Percentiles rank a stretch among this genome's conserved stretches.
These are phyloP conservation scores for Calvatia gigantea DNA, from an alignment of 768 basidiomycete species.

Conservation along the genomic window DNA sequence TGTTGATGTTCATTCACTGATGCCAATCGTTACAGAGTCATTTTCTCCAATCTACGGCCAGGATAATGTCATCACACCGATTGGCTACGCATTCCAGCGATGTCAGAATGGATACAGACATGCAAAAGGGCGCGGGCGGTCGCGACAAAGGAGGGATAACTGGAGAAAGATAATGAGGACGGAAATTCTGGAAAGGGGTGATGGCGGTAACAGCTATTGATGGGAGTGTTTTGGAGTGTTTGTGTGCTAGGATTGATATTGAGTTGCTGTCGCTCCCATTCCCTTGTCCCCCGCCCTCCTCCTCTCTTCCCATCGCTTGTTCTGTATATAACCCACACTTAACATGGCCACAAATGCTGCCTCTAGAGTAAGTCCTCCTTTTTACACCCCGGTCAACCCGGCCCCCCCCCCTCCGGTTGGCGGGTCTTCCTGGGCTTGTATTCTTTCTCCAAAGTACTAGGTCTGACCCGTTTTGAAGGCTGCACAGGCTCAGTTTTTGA, in stretches of 20 bases:
- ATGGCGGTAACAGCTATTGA: constrained; percentile 3
- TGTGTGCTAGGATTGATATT: constrained; percentile 11
- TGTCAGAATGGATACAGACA: neutral
- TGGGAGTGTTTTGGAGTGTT: constrained; percentile 18
- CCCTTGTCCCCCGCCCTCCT: constrained; percentile 3
- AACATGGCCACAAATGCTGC: constrained; percentile 10
- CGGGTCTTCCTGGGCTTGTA: constrained; percentile 4
- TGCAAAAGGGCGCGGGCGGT: neutral
- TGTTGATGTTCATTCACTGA: too few relatives aligned
- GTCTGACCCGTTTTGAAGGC: constrained; percentile 14
- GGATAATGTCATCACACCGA: too few relatives aligned
- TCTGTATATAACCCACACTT: constrained; percentile 5
- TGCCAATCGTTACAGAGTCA: neutral
- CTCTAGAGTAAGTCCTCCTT: constrained; percentile 11
- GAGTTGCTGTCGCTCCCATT: constrained; percentile 9
- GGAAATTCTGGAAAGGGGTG: neutral
- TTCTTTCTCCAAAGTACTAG: constrained; percentile 1
- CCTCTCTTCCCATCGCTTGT: constrained; percentile 12
- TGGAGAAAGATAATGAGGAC: neutral
- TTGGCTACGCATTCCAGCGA: too few relatives aligned
- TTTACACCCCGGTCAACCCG: neutral
- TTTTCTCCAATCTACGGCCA: neutral
- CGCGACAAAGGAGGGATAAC: neutral
- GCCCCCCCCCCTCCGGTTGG: neutral
- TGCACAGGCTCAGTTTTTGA: constrained; percentile 77